Percentiles rank a stretch among this genome's conserved stretches.
Evolutionary conservation across 1,284 basidiomycete species (phyloP).

Genomic region (Leccinum ponderosum): DNA sequence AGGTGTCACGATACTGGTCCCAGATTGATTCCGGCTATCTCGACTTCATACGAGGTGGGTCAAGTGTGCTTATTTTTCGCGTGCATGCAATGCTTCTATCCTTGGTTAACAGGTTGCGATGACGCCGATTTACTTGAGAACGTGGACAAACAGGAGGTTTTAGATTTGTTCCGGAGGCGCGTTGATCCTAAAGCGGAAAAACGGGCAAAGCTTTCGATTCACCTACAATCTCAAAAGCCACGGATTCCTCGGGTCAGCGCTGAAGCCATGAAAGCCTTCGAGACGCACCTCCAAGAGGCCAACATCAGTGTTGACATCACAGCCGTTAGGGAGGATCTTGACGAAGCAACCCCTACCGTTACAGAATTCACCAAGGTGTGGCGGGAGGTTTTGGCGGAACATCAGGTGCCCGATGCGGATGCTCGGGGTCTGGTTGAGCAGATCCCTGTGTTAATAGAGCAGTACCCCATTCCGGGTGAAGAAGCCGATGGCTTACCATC

Average conservation of each 20-base stretch:
- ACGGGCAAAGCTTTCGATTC: slow-evolving; percentile 81
- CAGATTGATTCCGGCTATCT: slow-evolving; percentile 73
- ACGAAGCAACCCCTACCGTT: slow-evolving; percentile 46
- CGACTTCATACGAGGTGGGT: slow-evolving; percentile 66
- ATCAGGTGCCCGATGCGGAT: slow-evolving; percentile 41
- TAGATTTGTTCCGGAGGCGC: slow-evolving; percentile 70
- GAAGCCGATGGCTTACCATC: slow-evolving; percentile 47
- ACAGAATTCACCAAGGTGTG: slow-evolving; percentile 56
- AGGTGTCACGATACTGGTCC: slow-evolving; percentile 63
- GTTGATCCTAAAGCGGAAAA: slow-evolving; percentile 71
- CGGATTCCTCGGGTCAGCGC: slow-evolving; percentile 62
- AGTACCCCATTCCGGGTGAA: slow-evolving; percentile 44
- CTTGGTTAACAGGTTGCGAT: slow-evolving; percentile 15
- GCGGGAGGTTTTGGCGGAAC: slow-evolving; percentile 50
- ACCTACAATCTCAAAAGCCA: slow-evolving; percentile 72
- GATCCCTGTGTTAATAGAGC: slow-evolving; percentile 42
- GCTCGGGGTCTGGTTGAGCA: slow-evolving; percentile 51
- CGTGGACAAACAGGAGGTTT: slow-evolving; percentile 77
- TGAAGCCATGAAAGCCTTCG: slow-evolving; percentile 66
- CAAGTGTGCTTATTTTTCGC: background rate
- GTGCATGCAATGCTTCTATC: background rate
- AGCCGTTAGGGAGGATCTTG: slow-evolving; percentile 46
- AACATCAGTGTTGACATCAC: slow-evolving; percentile 55
- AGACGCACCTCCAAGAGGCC: slow-evolving; percentile 51
- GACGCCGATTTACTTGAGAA: slow-evolving; percentile 26